A percentile compares a stretch with the other conserved stretches of the same genome.
These are phyloP conservation scores for Hevea brasiliensis DNA, from an alignment of 345 rosid genomes.

Conservation along the genomic window DNA sequence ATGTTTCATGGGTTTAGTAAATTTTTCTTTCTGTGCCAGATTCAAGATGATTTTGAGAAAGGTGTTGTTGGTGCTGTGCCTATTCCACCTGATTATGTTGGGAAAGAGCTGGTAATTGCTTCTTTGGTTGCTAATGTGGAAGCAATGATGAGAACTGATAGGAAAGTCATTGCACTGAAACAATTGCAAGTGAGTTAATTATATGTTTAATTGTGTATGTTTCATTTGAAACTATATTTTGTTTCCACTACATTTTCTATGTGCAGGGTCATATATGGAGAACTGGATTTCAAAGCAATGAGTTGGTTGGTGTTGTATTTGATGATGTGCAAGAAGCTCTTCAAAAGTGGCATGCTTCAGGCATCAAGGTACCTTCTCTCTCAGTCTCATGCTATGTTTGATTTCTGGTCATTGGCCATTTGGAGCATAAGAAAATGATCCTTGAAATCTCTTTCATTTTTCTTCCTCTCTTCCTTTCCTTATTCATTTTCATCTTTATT, in stretches of 20 bases:
- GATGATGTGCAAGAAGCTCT: constrained; percentile 86
- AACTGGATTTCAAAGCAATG: constrained; percentile 75
- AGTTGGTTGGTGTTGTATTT: constrained; percentile 71
- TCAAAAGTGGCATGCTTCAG: constrained; percentile 78
- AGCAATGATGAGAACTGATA: constrained; percentile 90
- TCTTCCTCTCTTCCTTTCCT: no score
- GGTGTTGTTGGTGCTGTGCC: constrained; percentile 70
- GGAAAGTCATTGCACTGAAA: constrained; percentile 90
- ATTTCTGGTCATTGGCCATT: neutral
- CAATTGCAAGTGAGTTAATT: constrained; percentile 71
- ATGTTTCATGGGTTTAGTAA: neutral
- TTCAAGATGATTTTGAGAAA: constrained; percentile 68
- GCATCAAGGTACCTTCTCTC: constrained; percentile 59
- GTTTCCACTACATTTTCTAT: neutral
- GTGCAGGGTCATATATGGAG: constrained; percentile 96
- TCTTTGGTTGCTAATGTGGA: constrained; percentile 83
- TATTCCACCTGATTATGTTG: constrained; percentile 64
- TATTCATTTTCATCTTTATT: no score
- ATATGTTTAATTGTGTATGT: neutral
- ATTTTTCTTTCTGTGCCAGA: constrained; percentile 33
- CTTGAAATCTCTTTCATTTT: no score
- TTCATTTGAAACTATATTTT: constrained; percentile 10
- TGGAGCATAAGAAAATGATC: neutral
- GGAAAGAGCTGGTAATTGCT: constrained; percentile 76
- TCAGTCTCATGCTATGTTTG: neutral